Conservation (phyloP, 2,329 filamentous ascomycete species). For the Oidium heveae region DNA sequence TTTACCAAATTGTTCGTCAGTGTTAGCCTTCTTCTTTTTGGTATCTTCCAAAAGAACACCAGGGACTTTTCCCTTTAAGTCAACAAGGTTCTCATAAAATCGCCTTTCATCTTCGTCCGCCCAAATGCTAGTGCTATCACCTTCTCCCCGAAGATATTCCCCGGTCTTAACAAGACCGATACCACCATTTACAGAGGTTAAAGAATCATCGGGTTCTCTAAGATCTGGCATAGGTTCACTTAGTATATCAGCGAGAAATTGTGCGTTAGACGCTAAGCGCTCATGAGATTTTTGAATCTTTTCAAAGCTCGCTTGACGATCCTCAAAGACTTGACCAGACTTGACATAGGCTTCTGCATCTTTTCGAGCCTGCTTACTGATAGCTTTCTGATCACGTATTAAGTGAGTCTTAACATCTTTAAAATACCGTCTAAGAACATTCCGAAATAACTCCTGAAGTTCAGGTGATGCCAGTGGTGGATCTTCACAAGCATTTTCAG, state of each 20-base stretch:
- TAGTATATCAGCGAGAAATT: constrained; percentile 69
- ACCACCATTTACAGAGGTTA: constrained; percentile 40
- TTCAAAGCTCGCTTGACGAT: constrained; percentile 86
- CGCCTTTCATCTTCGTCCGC: constrained; percentile 94
- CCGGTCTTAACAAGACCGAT: constrained; percentile 88
- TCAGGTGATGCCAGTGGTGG: constrained; percentile 51
- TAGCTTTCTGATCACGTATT: constrained; percentile 71
- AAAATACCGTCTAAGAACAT: constrained; percentile 66
- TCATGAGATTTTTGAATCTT: constrained; percentile 83
- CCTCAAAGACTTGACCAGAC: constrained; percentile 93
- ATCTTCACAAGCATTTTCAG: constrained; percentile 28
- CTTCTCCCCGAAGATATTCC: constrained; percentile 74
- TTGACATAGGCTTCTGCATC: constrained; percentile 98
- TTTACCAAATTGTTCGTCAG: constrained; percentile 61
- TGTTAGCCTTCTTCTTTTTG: constrained; percentile 76
- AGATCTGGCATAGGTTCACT: constrained; percentile 85
- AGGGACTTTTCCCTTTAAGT: constrained; percentile 87
- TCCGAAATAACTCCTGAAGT: constrained; percentile 64
- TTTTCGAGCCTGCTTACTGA: constrained; percentile 65
- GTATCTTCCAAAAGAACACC: constrained; percentile 78
- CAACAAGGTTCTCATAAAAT: constrained; percentile 92
- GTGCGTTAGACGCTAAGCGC: constrained; percentile 69
- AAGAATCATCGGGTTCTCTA: constrained; percentile 52
- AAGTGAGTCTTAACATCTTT: constrained; percentile 81
- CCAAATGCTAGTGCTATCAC: constrained; percentile 87